Evolutionary conservation across 73 alveolate genomes (phyloP).

Genomic region (Paraurostyla sp.): DNA sequence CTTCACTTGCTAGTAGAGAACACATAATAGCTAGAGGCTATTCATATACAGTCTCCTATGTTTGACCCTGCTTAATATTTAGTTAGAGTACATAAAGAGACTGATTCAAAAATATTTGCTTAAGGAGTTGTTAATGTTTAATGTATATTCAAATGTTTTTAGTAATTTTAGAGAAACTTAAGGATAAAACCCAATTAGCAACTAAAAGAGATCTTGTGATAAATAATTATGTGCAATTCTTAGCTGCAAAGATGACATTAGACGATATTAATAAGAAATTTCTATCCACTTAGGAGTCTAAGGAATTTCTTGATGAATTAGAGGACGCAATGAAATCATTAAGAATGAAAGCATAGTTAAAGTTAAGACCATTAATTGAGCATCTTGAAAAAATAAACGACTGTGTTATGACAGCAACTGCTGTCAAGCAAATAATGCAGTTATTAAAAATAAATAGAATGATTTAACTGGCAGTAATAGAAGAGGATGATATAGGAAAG

Average conservation of each 20-base stretch:
- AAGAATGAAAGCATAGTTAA: slow-evolving; percentile 30
- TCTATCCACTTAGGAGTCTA: slow-evolving; percentile 31
- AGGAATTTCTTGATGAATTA: slow-evolving; percentile 26
- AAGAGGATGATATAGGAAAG: slow-evolving; percentile 37
- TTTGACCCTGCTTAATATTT: slow-evolving; percentile 37
- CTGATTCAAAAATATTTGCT: slow-evolving; percentile 1
- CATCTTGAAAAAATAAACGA: slow-evolving; percentile 34
- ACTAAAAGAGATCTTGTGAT: slow-evolving; percentile 38
- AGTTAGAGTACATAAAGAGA: slow-evolving; percentile 39
- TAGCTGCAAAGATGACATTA: slow-evolving; percentile 53
- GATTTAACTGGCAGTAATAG: slow-evolving; percentile 23
- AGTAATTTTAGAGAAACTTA: slow-evolving; percentile 33
- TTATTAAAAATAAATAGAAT: slow-evolving; percentile 37
- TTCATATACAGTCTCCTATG: slow-evolving; percentile 53
- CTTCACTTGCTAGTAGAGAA: slow-evolving; percentile 15
- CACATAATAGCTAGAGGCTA: slow-evolving; percentile 20
- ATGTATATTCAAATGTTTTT: too few relatives aligned
- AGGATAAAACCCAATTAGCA: background rate
- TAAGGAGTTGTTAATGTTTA: slow-evolving; percentile 15
- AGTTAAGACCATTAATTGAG: slow-evolving; percentile 21
- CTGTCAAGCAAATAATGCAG: slow-evolving; percentile 20
- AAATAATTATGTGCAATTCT: slow-evolving; percentile 26
- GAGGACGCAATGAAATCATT: slow-evolving; percentile 53
- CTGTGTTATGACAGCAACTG: slow-evolving; percentile 22
- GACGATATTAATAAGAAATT: slow-evolving; percentile 53